Percentiles rank a stretch among this genome's conserved stretches.
Conservation (phyloP, 306 rosid species). For the Pyrus pyrifolia region DNA sequence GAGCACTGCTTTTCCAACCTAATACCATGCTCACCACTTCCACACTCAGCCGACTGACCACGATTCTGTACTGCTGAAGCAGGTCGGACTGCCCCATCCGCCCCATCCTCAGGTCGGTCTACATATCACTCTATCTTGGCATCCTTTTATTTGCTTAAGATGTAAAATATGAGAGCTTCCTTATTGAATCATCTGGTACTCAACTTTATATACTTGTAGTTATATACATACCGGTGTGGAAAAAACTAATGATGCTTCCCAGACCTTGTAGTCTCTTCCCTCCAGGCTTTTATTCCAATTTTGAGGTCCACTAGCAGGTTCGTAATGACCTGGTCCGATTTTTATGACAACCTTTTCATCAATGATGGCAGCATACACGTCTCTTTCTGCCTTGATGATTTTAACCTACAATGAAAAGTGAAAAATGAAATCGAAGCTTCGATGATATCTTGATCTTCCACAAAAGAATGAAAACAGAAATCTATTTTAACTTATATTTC, state of each 20-base stretch:
- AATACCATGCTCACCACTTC: neutral
- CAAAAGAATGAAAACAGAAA: neutral
- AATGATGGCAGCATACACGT: slow-evolving; percentile 78
- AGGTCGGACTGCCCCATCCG: neutral
- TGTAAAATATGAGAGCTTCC: neutral
- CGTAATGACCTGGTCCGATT: slow-evolving; percentile 89
- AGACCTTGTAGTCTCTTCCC: slow-evolving; percentile 79
- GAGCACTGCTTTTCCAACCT: neutral
- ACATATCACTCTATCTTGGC: neutral
- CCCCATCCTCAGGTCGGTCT: neutral
- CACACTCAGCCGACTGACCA: neutral
- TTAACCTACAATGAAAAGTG: slow-evolving; percentile 37
- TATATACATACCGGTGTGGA: neutral
- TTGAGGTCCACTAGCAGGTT: slow-evolving; percentile 54
- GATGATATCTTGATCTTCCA: neutral
- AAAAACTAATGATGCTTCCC: slow-evolving; percentile 51
- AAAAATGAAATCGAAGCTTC: slow-evolving; percentile 11
- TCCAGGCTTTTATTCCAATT: slow-evolving; percentile 52
- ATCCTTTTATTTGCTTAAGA: neutral
- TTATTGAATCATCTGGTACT: neutral
- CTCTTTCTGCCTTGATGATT: slow-evolving; percentile 77
- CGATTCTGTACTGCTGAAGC: neutral
- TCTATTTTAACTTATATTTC: neutral
- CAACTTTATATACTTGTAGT: slow-evolving; percentile 10
- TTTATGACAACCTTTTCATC: slow-evolving; percentile 69